These are phyloP conservation scores for Bathelium albidoporum DNA, from an alignment of 495 filamentous ascomycete genomes.

Conservation along the genomic window DNA sequence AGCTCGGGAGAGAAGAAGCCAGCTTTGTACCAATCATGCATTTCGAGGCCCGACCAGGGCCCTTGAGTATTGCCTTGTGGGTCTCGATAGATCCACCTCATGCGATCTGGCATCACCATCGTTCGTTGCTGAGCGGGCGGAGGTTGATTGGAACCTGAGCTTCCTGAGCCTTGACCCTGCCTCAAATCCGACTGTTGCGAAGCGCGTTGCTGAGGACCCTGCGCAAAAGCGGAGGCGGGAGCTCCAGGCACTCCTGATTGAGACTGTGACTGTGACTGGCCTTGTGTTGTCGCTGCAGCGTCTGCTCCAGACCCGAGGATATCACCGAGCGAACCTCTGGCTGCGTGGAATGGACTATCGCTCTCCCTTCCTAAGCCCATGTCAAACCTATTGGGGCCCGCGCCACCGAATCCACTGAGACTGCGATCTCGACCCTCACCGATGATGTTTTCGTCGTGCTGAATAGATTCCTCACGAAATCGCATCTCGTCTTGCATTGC, in stretches of 20 bases:
- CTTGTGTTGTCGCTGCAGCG: not conserved
- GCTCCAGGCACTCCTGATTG: not conserved
- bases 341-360: constrained; percentile 52
- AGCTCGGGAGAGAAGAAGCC: constrained; percentile 94
- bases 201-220: not conserved
- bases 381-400: not conserved
- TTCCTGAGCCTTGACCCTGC: constrained; percentile 22
- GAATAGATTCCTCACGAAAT: constrained; percentile 34
- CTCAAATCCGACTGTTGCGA: constrained; percentile 1
- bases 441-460: constrained; percentile 41
- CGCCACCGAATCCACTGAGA: not conserved
- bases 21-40: constrained; percentile 99
- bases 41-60: constrained; percentile 90
- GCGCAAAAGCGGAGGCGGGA: not conserved
- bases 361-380: constrained; percentile 38
- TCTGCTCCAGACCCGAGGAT: constrained; percentile 25
- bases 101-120: constrained; percentile 99
- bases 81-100: constrained; percentile 97
- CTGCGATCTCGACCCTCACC: constrained; percentile 16
- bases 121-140: constrained; percentile 65
- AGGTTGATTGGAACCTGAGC: constrained; percentile 42
- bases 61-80: constrained; percentile 86
- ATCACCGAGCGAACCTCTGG: constrained; percentile 48
- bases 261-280: not conserved
- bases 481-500: constrained; percentile 86